A percentile compares a stretch with the other conserved stretches of the same genome.
phyloP scores from a whole-genome alignment of 2,329 filamentous ascomycete genomes.

The Fusarium sp. region DNA sequence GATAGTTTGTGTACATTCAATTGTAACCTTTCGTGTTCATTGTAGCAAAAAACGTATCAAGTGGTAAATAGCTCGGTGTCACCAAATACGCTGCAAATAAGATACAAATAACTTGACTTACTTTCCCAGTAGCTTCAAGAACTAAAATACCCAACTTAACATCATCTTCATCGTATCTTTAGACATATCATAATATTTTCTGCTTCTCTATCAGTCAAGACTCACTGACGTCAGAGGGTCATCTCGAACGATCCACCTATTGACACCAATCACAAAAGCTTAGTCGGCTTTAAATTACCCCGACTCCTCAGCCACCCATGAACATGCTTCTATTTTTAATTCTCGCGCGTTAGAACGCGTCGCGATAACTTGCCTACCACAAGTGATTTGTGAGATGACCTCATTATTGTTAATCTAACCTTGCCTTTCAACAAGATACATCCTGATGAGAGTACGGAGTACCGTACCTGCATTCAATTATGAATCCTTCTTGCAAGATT shows the following conservation, averaged over 20 bases:
- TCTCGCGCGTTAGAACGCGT: background rate
- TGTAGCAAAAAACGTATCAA: too few species aligned
- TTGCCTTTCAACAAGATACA: background rate
- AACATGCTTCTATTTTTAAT: background rate
- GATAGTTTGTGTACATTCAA: too few species aligned
- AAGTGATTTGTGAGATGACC: background rate
- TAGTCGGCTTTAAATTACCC: background rate
- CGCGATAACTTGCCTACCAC: background rate
- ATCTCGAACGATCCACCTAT: background rate
- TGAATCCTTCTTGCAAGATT: background rate
- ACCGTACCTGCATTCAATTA: background rate
- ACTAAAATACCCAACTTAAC: too few species aligned
- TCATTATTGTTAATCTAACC: background rate
- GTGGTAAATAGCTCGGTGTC: too few species aligned
- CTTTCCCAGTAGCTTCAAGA: too few species aligned
- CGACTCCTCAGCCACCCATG: background rate
- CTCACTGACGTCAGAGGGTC: background rate
- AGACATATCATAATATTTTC: too few species aligned
- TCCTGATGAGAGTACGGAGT: background rate
- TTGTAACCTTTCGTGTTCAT: too few species aligned
- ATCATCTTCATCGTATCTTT: too few species aligned
- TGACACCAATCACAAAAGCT: rapidly evolving
- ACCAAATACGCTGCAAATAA: too few species aligned
- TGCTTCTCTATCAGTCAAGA: too few species aligned
- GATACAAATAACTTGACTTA: too few species aligned